Base-by-base conservation (phyloP, 2,329 filamentous ascomycete species). In the Talaromyces sp. region DNA sequence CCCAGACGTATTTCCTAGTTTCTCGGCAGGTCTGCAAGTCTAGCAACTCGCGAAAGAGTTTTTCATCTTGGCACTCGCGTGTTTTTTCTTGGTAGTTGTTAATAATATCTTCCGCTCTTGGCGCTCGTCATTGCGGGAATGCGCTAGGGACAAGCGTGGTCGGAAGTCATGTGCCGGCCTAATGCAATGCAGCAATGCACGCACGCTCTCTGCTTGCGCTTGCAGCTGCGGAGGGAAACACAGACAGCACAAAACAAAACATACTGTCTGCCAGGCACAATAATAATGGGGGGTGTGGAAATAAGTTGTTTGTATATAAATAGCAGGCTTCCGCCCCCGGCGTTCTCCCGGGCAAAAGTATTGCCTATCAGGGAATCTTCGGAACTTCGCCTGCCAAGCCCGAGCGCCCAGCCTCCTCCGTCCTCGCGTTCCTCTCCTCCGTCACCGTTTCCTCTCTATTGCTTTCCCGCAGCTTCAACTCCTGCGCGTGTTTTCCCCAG, bases 31-130 rank as follows among this genome's bases (percentile, higher is more conserved):
- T 1, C 18, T 47, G 44, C 44, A 47, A 23, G 23, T 23, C 23
- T 23, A 2, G 23, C 23, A 23, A 8, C n/a, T 18, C 10, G 36
- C 44, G 44, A 47, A 36, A 47, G 44, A 47, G 44, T 23, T 47
- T 47, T 47, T 18, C 23, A 9, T 47, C 50, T 53, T 53, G 50
- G 50, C 50, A 27, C 50, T 28, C 27, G 50, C 50, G 27, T 53
- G 27, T 30, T 31, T 16, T 30, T 31, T 53, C 14, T 12, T 55
- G 54, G 27, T 60, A 14, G 18, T 53, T 59, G 28, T 18, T 87
- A 42, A 81, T 80, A 53, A 84, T 84, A 79, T 86, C 18, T 10
- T 53, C 50, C 50, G 50, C 50, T 53, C 50, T 53, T 53, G 50
- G 50, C 50, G 50, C 50, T 53, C 50, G 50, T 53, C 50, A 53